A percentile compares a stretch with the other conserved stretches of the same genome.
phyloP scores from a whole-genome alignment of 1,284 basidiomycete species.

The Fomitopsis betulina region DNA sequence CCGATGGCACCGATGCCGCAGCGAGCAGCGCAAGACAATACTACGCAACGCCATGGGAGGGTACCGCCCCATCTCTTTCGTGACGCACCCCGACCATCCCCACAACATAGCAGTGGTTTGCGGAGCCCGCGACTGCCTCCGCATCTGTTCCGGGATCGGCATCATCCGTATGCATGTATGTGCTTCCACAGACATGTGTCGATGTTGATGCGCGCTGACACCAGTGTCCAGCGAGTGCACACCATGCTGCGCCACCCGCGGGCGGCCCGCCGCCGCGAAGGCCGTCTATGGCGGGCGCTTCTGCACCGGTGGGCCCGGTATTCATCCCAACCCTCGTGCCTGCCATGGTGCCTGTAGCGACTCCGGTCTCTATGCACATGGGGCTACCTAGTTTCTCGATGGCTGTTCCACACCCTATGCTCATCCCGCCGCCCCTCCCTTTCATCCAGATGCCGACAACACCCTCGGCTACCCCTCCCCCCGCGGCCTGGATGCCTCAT shows the following conservation, averaged over 20 bases:
- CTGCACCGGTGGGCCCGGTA: neutral
- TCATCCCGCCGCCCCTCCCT: neutral
- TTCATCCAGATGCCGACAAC: neutral
- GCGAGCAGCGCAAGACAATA: too few species aligned
- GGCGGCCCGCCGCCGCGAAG: neutral
- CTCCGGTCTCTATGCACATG: neutral
- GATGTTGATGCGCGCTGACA: neutral
- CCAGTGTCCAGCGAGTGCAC: neutral
- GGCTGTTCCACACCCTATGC: neutral
- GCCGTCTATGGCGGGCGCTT: neutral
- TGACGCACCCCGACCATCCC: neutral
- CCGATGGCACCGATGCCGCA: too few species aligned
- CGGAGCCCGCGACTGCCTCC: neutral
- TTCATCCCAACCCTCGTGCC: neutral
- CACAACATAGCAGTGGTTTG: neutral
- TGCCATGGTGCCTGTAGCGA: neutral
- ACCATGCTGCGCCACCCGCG: neutral
- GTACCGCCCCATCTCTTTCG: neutral
- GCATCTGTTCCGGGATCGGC: neutral
- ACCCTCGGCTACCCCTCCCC: neutral
- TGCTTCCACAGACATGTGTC: neutral
- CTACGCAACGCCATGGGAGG: too few species aligned
- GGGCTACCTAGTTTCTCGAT: neutral
- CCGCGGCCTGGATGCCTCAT: conserved; percentile 26
- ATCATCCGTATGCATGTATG: neutral